A percentile compares a stretch with the other conserved stretches of the same genome.
Conservation (phyloP, 2,329 filamentous ascomycete genomes). For the Talaromyces sp. region DNA sequence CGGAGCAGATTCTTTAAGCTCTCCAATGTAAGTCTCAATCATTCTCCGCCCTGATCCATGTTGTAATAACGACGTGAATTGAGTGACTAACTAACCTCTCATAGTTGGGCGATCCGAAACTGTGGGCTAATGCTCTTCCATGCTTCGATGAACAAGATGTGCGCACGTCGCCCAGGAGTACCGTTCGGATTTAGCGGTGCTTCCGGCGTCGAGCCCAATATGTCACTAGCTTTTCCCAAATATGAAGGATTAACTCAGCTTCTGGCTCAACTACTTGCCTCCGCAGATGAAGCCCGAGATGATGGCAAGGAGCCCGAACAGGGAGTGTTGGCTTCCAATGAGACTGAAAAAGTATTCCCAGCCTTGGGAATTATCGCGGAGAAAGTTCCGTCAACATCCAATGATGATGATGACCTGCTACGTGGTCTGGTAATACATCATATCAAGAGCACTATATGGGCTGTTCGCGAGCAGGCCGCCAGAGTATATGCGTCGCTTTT, state of each 20-base stretch:
- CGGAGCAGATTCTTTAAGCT: constrained; percentile 76
- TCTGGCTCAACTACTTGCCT: constrained; percentile 37
- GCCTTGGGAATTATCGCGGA: constrained; percentile 48
- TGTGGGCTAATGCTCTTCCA: constrained; percentile 87
- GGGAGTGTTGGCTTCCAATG: constrained; percentile 26
- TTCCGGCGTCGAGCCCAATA: constrained; percentile 46
- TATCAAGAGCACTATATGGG: constrained; percentile 46
- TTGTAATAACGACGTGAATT: constrained; percentile 12
- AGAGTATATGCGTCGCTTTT: constrained; percentile 44
- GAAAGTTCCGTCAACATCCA: constrained; percentile 38
- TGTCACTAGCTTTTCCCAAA: constrained; percentile 42
- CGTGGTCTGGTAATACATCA: constrained; percentile 37
- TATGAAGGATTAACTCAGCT: constrained; percentile 41
- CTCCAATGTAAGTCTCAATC: constrained; percentile 61
- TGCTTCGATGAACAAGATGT: constrained; percentile 71
- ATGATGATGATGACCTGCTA: constrained; percentile 35
- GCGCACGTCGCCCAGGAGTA: constrained; percentile 36
- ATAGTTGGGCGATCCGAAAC: constrained; percentile 88
- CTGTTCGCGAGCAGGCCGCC: constrained; percentile 48
- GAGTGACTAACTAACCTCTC: constrained; percentile 18
- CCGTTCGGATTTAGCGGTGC: constrained; percentile 50
- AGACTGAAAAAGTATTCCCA: constrained; percentile 47
- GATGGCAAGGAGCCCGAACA: constrained; percentile 26
- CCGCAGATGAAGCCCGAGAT: constrained; percentile 24
- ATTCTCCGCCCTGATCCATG: background rate